phyloP scores from a whole-genome alignment of 371 early-diverging fungal genomes.

The Zychaea mexicana region DNA sequence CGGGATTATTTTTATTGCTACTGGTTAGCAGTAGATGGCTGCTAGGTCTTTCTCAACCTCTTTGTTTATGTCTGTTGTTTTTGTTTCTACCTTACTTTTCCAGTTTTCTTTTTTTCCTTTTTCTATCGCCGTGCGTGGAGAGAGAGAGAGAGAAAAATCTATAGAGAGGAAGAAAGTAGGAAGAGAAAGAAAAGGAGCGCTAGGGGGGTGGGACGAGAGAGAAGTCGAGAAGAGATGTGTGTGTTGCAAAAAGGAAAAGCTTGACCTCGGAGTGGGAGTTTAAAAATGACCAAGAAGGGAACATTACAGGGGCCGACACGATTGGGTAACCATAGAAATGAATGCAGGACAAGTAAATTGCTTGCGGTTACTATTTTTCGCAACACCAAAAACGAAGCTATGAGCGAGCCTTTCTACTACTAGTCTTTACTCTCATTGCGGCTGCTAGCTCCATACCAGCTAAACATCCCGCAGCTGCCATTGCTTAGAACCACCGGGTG shows the following conservation, averaged over 20 bases:
- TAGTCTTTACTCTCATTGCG: too few species aligned
- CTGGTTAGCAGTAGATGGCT: too few species aligned
- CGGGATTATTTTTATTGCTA: background rate
- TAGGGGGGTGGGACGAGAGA: slow-evolving; percentile 9
- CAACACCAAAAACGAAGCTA: background rate
- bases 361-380: slow-evolving; percentile 5
- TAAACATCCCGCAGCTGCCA: too few species aligned
- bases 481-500: too few species aligned
- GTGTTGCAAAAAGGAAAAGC: slow-evolving; percentile 12
- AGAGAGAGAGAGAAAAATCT: background rate
- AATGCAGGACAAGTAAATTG: slow-evolving; percentile 10
- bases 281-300: slow-evolving; percentile 15
- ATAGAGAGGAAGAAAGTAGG: slow-evolving; percentile 4
- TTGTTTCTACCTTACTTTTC: slow-evolving; percentile 12
- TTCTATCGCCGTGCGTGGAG: slow-evolving; percentile 3
- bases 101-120: slow-evolving; percentile 1
- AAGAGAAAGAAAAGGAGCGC: slow-evolving; percentile 21
- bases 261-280: slow-evolving; percentile 16
- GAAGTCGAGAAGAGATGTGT: background rate
- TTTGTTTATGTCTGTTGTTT: background rate
- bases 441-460: too few species aligned
- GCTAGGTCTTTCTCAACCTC: background rate
- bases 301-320: slow-evolving; percentile 14
- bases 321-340: slow-evolving; percentile 14
- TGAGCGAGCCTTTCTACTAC: too few species aligned